phyloP scores from a whole-genome alignment of 495 filamentous ascomycete genomes.

The Aspergillus heteromorphus region DNA sequence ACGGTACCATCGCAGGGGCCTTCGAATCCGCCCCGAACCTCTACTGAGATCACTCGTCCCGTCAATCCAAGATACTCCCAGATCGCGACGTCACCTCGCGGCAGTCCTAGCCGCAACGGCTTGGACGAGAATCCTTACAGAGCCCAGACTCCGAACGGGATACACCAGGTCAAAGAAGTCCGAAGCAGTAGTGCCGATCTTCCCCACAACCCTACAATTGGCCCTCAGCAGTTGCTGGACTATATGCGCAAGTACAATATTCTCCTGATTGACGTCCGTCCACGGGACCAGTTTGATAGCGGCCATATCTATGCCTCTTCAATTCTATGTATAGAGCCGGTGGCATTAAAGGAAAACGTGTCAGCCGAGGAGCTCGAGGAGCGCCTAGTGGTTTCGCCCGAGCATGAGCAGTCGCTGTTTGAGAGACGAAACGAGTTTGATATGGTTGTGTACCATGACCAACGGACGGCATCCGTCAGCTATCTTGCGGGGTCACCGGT shows the following conservation, averaged over 20 bases:
- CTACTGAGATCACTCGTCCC: slow-evolving; percentile 35
- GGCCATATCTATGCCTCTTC: slow-evolving; percentile 80
- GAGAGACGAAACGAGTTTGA: slow-evolving; percentile 75
- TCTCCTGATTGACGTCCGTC: slow-evolving; percentile 80
- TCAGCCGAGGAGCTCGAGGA: slow-evolving; percentile 83
- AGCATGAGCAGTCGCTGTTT: slow-evolving; percentile 67
- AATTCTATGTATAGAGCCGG: slow-evolving; percentile 89
- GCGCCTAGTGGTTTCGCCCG: slow-evolving; percentile 72
- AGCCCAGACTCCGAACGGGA: slow-evolving; percentile 40
- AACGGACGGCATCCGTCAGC: slow-evolving; percentile 51
- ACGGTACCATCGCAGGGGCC: slow-evolving; percentile 38
- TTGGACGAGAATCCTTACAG: slow-evolving; percentile 40
- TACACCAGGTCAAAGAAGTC: slow-evolving; percentile 25
- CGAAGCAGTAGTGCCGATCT: slow-evolving; percentile 44
- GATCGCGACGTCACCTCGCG: slow-evolving; percentile 30
- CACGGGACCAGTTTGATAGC: slow-evolving; percentile 73
- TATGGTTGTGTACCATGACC: slow-evolving; percentile 86
- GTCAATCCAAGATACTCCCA: slow-evolving; percentile 36
- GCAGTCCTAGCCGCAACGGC: slow-evolving; percentile 32
- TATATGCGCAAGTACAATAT: slow-evolving; percentile 60
- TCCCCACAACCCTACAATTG: slow-evolving; percentile 59
- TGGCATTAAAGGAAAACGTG: slow-evolving; percentile 65
- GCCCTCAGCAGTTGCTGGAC: slow-evolving; percentile 57
- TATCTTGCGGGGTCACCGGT: slow-evolving; percentile 44
- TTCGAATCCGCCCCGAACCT: slow-evolving; percentile 46